Evolutionary conservation across 1,284 basidiomycete species (phyloP), one percentile per base, ranked within the genome.

Genomic region (Thecaphora thlaspeos): DNA sequence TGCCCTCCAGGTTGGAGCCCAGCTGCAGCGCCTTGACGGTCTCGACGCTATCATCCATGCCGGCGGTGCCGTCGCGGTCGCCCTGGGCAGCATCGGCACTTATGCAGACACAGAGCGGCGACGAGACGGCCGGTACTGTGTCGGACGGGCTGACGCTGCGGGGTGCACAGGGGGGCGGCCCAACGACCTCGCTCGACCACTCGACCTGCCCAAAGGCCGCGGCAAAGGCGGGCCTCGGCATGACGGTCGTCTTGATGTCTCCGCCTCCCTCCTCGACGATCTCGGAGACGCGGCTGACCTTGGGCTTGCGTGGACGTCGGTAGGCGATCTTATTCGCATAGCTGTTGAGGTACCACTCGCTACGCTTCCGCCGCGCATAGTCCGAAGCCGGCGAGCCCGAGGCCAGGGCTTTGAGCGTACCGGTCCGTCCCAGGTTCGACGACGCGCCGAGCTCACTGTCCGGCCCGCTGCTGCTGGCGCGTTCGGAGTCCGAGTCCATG

Each of bases 241-340:
- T 64, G 43, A 64, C 53, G 41, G 65, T 65, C 34, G 54, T 61
- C 36, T 60, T 48, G 51, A 66, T 60, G 50, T 49, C 51, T 10
- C 63, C 71, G 43, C 59, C 61, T 39, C 66, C 68, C 42, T 74
- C 68, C 23, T 69, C 72, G 22, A 71, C 55, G 24, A 76, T 53
- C 49, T 76, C 73, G 23, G 62, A 54, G 38, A 76, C 61, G 24
- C 74, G 68, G 2, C 74, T 72, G 46, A 73, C 75, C 26, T 55
- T 57, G 48, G 55, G 49, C 4, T 54, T 51, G 37, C 63, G 60
- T 34, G 61, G 61, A 26, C 58, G 50, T n/a, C 56, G 60, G 14
- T 53, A 44, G 18, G 64, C 64, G 37, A 60, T 57, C 51, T 57
- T 59, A 51, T 62, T 67, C 50, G 64, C 61, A 44, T 58, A 61